Evolutionary conservation across 2,329 filamentous ascomycete species (phyloP).

Genomic region (Alternaria rosae): DNA sequence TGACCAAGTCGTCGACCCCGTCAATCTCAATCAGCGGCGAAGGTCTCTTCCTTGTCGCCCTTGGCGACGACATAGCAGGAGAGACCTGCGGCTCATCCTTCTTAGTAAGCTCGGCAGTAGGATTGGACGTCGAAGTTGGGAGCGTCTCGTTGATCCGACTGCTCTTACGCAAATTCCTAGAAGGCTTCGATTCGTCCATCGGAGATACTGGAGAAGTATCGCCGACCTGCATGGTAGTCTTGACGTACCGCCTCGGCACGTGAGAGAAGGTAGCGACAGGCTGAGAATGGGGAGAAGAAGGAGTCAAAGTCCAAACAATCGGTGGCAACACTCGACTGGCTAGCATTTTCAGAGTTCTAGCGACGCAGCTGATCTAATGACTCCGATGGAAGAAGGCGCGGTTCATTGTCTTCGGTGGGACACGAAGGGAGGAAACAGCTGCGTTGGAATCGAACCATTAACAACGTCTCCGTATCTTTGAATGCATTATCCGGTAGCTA

Average conservation of each 20-base stretch:
- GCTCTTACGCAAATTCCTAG: slow-evolving; percentile 38
- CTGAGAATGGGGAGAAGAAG: slow-evolving; percentile 25
- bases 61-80: slow-evolving; percentile 26
- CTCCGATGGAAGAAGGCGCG: slow-evolving; percentile 38
- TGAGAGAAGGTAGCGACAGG: slow-evolving; percentile 45
- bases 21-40: slow-evolving; percentile 29
- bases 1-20: slow-evolving; percentile 23
- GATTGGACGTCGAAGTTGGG: slow-evolving; percentile 26
- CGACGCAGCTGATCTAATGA: slow-evolving; percentile 38
- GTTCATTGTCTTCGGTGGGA: slow-evolving; percentile 46
- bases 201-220: slow-evolving; percentile 20
- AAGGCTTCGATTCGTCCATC: slow-evolving; percentile 33
- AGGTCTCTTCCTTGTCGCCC: slow-evolving; percentile 34
- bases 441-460: slow-evolving; percentile 28
- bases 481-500: slow-evolving; percentile 39
- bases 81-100: slow-evolving; percentile 27
- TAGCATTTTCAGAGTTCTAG: slow-evolving; percentile 41
- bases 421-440: slow-evolving; percentile 31
- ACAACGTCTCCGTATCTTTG: slow-evolving; percentile 41
- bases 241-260: slow-evolving; percentile 46
- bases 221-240: slow-evolving; percentile 41
- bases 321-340: slow-evolving; percentile 45
- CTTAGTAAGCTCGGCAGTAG: slow-evolving; percentile 23
- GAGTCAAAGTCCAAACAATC: slow-evolving; percentile 31
- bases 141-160: slow-evolving; percentile 37